Conservation (phyloP, 768 basidiomycete genomes). For the Rhizopogon vesiculosus region DNA sequence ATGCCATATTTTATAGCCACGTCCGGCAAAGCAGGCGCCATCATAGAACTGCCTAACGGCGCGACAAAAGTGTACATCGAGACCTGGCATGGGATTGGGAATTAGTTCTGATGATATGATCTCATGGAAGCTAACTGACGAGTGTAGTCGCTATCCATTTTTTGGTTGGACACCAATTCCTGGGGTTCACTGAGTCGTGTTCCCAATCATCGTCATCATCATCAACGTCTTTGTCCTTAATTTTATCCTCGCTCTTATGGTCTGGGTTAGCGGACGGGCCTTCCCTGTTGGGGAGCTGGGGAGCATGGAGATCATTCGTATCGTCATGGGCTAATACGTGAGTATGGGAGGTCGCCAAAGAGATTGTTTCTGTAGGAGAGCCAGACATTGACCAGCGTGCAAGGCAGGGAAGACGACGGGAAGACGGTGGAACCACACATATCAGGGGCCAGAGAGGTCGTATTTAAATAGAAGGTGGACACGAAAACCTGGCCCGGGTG, state of each 20-base stretch:
- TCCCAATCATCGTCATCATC: conserved; percentile 46
- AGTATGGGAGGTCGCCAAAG: too few species aligned
- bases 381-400: too few species aligned
- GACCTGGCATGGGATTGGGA: conserved; percentile 32
- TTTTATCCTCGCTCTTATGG: conserved; percentile 32
- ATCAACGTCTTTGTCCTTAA: conserved; percentile 26
- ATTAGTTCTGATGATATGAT: conserved; percentile 17
- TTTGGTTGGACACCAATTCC: conserved; percentile 55
- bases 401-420: too few species aligned
- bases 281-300: conserved; percentile 19
- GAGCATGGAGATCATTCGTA: too few species aligned
- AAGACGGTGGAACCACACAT: too few species aligned
- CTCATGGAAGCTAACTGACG: conserved; percentile 41
- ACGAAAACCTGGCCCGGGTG: too few species aligned
- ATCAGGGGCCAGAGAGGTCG: too few species aligned
- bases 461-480: too few species aligned
- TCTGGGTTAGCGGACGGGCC: conserved; percentile 42
- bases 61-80: conserved; percentile 56
- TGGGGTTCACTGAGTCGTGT: conserved; percentile 52
- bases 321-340: too few species aligned
- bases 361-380: too few species aligned
- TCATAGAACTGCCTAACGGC: conserved; percentile 55
- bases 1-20: conserved; percentile 49
- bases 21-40: conserved; percentile 63
- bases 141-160: conserved; percentile 55